Percentiles rank a stretch among this genome's conserved stretches.
Evolutionary conservation across 1,284 basidiomycete species (phyloP).

Genomic region (Tremellales sp.): DNA sequence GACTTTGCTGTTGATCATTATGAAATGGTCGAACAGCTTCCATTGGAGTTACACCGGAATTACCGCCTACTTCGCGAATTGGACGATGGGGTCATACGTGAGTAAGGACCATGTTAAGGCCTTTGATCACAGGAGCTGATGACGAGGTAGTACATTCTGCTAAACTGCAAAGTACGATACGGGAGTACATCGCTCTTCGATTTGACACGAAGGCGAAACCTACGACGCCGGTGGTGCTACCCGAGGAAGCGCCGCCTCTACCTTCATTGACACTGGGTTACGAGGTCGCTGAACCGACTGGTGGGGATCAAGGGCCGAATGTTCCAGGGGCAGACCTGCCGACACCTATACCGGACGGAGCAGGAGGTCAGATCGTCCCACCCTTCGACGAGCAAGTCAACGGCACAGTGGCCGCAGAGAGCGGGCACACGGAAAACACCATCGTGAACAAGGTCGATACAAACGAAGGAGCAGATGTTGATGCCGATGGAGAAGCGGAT

Average conservation of each 20-base stretch:
- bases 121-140: background rate
- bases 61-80: conserved; percentile 75
- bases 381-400: too few relatives aligned
- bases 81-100: conserved; percentile 68
- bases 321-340: conserved; percentile 8
- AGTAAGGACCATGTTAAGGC: conserved; percentile 28
- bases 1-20: conserved; percentile 71
- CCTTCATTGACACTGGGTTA: background rate
- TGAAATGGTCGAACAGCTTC: conserved; percentile 81
- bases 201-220: background rate
- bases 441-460: too few relatives aligned
- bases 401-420: too few relatives aligned
- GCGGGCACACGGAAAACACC: too few relatives aligned
- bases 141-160: background rate
- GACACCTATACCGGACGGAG: conserved; percentile 22
- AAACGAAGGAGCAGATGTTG: too few relatives aligned
- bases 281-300: background rate
- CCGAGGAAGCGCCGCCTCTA: background rate
- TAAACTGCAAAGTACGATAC: background rate
- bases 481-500: background rate
- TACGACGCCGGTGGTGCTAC: background rate
- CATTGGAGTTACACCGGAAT: conserved; percentile 74
- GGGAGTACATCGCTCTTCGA: background rate
- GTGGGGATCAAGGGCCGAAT: background rate
- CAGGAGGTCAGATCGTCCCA: conserved; percentile 23